Conservation (phyloP, 2,329 filamentous ascomycete genomes). For the Apiospora marii region DNA sequence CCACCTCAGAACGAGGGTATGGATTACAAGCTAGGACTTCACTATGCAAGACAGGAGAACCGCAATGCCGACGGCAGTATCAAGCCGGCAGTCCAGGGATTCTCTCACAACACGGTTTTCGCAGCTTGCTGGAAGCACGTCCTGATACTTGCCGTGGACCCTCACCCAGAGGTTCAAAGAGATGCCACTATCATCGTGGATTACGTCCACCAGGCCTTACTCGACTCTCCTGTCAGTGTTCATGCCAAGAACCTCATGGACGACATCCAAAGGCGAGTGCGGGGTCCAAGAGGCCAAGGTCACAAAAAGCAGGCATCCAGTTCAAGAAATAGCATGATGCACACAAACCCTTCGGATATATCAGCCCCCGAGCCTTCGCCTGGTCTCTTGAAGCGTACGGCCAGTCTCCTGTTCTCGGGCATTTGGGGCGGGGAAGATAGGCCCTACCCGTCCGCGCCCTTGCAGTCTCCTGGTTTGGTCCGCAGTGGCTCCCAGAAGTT, state of each 20-base stretch:
- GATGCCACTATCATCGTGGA: constrained; percentile 88
- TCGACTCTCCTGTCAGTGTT: constrained; percentile 78
- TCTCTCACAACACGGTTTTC: constrained; percentile 89
- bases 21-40: constrained; percentile 68
- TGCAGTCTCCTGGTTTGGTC: constrained; percentile 43
- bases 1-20: constrained; percentile 63
- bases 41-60: constrained; percentile 65
- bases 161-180: constrained; percentile 89
- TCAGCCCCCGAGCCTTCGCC: constrained; percentile 60
- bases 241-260: constrained; percentile 77
- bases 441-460: constrained; percentile 41
- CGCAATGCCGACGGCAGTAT: constrained; percentile 65
- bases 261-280: constrained; percentile 68
- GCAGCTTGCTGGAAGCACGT: constrained; percentile 94
- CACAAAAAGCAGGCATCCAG: constrained; percentile 50
- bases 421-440: constrained; percentile 60
- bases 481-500: constrained; percentile 49
- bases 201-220: constrained; percentile 78
- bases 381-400: constrained; percentile 68
- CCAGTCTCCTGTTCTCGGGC: constrained; percentile 66
- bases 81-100: constrained; percentile 62
- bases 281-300: constrained; percentile 54
- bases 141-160: constrained; percentile 89
- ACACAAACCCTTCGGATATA: constrained; percentile 44
- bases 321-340: constrained; percentile 53